Evolutionary conservation across 331 rosid genomes (phyloP).

Genomic region (Spiraea crenata): DNA sequence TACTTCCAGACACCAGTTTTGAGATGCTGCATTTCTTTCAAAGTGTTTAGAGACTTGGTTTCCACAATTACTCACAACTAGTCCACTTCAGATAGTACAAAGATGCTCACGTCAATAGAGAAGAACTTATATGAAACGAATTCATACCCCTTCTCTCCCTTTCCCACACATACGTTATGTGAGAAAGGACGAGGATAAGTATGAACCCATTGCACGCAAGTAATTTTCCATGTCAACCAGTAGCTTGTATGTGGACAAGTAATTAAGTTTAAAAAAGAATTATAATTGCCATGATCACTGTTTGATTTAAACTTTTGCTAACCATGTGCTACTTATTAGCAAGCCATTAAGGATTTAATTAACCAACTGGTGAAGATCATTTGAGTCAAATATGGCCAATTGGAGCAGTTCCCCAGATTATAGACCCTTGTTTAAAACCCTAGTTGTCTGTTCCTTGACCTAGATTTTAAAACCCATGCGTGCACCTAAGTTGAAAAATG

Average conservation of each 20-base stretch:
- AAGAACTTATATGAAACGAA: not conserved
- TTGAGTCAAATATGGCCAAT: constrained; percentile 19
- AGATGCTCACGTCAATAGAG: not conserved
- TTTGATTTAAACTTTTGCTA: constrained; percentile 8
- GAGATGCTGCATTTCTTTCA: constrained; percentile 18
- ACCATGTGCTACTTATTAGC: constrained; percentile 17
- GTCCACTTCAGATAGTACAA: not conserved
- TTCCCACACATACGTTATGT: too few relatives aligned
- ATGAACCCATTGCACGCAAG: too few relatives aligned
- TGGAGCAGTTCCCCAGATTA: constrained; percentile 24
- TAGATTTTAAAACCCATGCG: constrained; percentile 31
- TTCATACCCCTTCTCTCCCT: too few relatives aligned
- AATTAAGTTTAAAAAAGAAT: not conserved
- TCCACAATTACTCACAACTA: not conserved
- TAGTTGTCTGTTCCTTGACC: constrained; percentile 33
- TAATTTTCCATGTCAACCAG: not conserved
- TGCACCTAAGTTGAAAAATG: constrained; percentile 34
- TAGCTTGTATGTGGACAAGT: not conserved
- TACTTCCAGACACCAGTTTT: constrained; percentile 20
- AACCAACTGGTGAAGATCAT: constrained; percentile 14
- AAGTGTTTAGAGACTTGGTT: not conserved
- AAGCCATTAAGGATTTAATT: constrained; percentile 13
- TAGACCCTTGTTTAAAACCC: constrained; percentile 35
- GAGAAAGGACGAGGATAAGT: too few relatives aligned
- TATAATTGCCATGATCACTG: not conserved